These are phyloP conservation scores for Candida golubevii DNA, from an alignment of 805 yeast species.

Conservation along the genomic window DNA sequence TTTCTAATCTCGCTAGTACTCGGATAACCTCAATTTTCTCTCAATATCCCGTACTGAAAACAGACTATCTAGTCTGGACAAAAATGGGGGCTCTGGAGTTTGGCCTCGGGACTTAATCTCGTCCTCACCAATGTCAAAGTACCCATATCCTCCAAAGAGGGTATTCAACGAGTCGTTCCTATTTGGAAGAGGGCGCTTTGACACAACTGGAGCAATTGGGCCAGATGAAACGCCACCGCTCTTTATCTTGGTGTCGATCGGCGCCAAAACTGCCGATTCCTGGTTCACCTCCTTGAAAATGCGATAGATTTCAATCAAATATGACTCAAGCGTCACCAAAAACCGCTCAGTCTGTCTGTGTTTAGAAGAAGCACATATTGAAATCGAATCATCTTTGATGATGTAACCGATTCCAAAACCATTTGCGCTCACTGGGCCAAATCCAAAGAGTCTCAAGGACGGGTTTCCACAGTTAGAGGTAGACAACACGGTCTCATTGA, in stretches of 20 bases:
- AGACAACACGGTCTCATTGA: slow-evolving; percentile 69
- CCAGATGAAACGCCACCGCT: background rate
- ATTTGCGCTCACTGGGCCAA: slow-evolving; percentile 54
- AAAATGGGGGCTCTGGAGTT: slow-evolving; percentile 52
- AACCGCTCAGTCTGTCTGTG: slow-evolving; percentile 58
- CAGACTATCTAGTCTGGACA: slow-evolving; percentile 34
- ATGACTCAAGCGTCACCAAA: slow-evolving; percentile 48
- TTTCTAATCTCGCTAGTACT: slow-evolving; percentile 35
- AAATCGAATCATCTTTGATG: slow-evolving; percentile 47
- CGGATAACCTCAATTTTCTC: slow-evolving; percentile 58
- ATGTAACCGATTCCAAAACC: slow-evolving; percentile 59
- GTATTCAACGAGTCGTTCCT: slow-evolving; percentile 21
- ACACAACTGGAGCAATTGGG: slow-evolving; percentile 1
- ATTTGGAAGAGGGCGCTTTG: slow-evolving; percentile 10
- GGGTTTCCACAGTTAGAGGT: slow-evolving; percentile 60
- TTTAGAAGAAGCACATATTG: slow-evolving; percentile 54
- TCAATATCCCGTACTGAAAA: slow-evolving; percentile 55
- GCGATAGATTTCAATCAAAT: slow-evolving; percentile 43
- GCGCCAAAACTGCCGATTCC: slow-evolving; percentile 17
- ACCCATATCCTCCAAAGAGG: slow-evolving; percentile 56
- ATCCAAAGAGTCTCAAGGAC: slow-evolving; percentile 53
- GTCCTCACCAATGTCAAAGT: slow-evolving; percentile 55
- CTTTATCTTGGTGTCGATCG: slow-evolving; percentile 24
- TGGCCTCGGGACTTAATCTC: slow-evolving; percentile 52
- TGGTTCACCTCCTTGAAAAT: slow-evolving; percentile 25